Percentiles rank a stretch among this genome's conserved stretches.
Conservation (phyloP, 106 monocot genomes). For the Dendrobium huoshanense region DNA sequence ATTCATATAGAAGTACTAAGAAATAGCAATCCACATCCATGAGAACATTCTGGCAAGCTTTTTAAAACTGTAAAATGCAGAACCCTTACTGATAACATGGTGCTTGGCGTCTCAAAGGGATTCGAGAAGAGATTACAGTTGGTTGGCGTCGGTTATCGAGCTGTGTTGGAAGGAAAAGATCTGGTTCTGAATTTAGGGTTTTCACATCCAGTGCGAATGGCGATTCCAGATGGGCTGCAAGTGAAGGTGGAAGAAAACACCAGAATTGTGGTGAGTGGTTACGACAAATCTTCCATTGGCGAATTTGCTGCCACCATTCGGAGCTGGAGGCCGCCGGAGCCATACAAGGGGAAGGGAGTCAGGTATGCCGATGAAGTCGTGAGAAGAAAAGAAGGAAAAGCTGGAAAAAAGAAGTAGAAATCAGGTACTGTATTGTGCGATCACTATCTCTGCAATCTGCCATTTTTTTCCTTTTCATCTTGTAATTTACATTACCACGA, state of each 20-base stretch:
- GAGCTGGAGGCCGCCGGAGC: conserved; percentile 96
- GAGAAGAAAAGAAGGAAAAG: conserved; percentile 91
- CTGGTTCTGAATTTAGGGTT: conserved; percentile 83
- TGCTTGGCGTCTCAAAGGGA: conserved; percentile 89
- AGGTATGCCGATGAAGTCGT: conserved; percentile 87
- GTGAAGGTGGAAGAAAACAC: conserved; percentile 93
- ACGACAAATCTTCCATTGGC: conserved; percentile 71
- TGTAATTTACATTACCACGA: not conserved
- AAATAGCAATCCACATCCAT: too few relatives aligned
- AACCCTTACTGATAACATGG: conserved; percentile 94
- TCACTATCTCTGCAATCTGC: not conserved
- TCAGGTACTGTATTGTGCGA: not conserved
- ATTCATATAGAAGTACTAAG: too few relatives aligned
- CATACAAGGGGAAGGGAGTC: conserved; percentile 94
- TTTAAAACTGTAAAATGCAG: conserved; percentile 21
- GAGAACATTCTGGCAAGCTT: too few relatives aligned
- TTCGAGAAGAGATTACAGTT: conserved; percentile 84
- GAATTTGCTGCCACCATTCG: conserved; percentile 80
- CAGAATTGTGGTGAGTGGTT: conserved; percentile 63
- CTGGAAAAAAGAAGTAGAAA: conserved; percentile 95
- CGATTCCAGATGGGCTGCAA: conserved; percentile 66
- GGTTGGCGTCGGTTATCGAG: conserved; percentile 88
- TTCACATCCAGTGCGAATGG: conserved; percentile 83
- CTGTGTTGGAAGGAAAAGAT: conserved; percentile 65
- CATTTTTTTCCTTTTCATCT: not conserved